Conservation (phyloP, 2,329 filamentous ascomycete genomes). For the Paraphoma chrysanthemicola region DNA sequence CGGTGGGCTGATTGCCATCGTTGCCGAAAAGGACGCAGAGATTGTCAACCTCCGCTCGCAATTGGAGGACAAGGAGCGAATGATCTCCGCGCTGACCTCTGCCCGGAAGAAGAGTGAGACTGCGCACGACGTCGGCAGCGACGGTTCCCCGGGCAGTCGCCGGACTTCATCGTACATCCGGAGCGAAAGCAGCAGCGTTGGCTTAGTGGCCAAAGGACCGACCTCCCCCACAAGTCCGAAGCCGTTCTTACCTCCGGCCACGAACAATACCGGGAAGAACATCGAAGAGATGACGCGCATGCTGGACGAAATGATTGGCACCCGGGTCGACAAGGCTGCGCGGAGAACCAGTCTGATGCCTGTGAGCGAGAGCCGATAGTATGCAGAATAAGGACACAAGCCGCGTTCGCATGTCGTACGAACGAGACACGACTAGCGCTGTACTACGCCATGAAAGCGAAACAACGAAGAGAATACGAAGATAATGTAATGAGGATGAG, state of each 20-base stretch:
- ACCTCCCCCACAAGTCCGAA: constrained; percentile 32
- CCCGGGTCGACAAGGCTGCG: constrained; percentile 72
- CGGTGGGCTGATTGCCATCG: constrained; percentile 72
- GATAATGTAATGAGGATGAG: constrained; percentile 33
- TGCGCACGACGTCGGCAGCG: constrained; percentile 64
- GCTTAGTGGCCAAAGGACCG: constrained; percentile 34
- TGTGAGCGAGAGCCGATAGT: constrained; percentile 23
- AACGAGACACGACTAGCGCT: background rate
- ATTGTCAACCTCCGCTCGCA: constrained; percentile 89
- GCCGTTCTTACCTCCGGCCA: constrained; percentile 22
- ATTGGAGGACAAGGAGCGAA: constrained; percentile 92
- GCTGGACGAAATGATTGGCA: constrained; percentile 94
- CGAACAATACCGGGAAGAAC: constrained; percentile 61
- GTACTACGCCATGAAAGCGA: constrained; percentile 5
- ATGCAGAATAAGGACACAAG: constrained; percentile 11
- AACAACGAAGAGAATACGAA: constrained; percentile 16
- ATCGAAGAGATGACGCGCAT: constrained; percentile 93
- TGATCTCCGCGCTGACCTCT: constrained; percentile 85
- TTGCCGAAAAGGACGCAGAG: constrained; percentile 90
- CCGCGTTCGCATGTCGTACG: constrained; percentile 8
- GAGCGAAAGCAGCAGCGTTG: constrained; percentile 40
- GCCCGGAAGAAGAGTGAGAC: constrained; percentile 86
- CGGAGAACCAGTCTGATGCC: constrained; percentile 38
- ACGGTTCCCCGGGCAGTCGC: constrained; percentile 44
- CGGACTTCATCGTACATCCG: constrained; percentile 44